Conservation (phyloP, 1,284 basidiomycete genomes). For the Agroathelia rolfsii region DNA sequence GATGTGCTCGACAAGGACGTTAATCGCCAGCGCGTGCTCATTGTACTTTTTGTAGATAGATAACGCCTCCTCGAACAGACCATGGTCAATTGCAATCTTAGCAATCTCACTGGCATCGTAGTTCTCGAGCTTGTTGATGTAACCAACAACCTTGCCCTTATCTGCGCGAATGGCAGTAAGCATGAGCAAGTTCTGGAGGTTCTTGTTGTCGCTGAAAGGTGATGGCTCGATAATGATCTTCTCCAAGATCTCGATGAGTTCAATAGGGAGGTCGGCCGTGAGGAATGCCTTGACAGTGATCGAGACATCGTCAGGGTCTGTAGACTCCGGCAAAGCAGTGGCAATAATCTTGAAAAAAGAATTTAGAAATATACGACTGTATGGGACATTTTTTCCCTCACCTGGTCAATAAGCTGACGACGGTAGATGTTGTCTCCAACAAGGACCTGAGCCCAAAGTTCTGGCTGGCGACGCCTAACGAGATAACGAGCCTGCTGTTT, state of each 20-base stretch:
- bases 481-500: conserved; percentile 99
- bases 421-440: conserved; percentile 86
- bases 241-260: conserved; percentile 95
- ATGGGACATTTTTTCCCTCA: too few relatives aligned
- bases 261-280: conserved; percentile 92
- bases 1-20: conserved; percentile 96
- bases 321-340: conserved; percentile 93
- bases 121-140: conserved; percentile 95
- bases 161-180: conserved; percentile 96
- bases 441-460: conserved; percentile 96
- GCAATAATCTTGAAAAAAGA: conserved; percentile 60
- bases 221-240: conserved; percentile 98
- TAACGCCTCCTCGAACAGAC: conserved; percentile 93
- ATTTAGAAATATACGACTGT: too few relatives aligned
- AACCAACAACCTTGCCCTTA: conserved; percentile 97
- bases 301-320: conserved; percentile 97
- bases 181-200: conserved; percentile 89
- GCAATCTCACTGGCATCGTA: conserved; percentile 96
- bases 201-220: conserved; percentile 95
- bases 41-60: conserved; percentile 95
- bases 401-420: conserved; percentile 92
- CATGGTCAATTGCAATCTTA: conserved; percentile 94
- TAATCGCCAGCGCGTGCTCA: conserved; percentile 91
- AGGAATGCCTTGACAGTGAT: conserved; percentile 99
- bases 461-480: conserved; percentile 90